phyloP scores from a whole-genome alignment of 768 basidiomycete genomes.

The Steccherinum ochraceum region DNA sequence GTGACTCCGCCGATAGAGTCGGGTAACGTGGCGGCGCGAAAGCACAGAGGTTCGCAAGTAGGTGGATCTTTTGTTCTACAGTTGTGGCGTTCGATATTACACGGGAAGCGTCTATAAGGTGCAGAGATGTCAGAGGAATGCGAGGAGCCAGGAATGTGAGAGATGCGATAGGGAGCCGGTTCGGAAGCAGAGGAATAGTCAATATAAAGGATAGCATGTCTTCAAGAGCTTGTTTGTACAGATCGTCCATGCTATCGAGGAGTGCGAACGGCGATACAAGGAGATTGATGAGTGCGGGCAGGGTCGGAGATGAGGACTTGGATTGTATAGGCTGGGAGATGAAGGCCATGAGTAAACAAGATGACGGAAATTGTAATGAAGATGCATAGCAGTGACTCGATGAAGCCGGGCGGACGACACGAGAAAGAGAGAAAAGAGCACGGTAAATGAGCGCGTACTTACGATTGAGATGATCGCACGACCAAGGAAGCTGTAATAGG shows the following conservation, averaged over 20 bases:
- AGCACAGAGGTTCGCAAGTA: conserved; percentile 66
- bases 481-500: conserved; percentile 39
- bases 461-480: conserved; percentile 25
- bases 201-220: conserved; percentile 51
- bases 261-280: conserved; percentile 34
- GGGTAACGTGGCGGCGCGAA: conserved; percentile 61
- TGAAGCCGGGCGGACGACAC: conserved; percentile 40
- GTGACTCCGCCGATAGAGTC: conserved; percentile 34
- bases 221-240: conserved; percentile 29
- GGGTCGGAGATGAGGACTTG: conserved; percentile 41
- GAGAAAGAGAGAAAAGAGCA: too few species aligned
- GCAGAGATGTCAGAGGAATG: conserved; percentile 47
- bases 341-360: not conserved
- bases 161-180: conserved; percentile 56
- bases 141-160: conserved; percentile 60
- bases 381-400: conserved; percentile 7
- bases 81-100: conserved; percentile 4
- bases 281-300: conserved; percentile 45
- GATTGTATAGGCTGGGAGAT: conserved; percentile 45
- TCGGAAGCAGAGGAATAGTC: conserved; percentile 71
- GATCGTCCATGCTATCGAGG: conserved; percentile 24
- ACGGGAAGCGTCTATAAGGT: conserved; percentile 20
- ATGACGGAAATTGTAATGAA: not conserved
- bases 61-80: conserved; percentile 40
- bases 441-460: not conserved